A percentile compares a stretch with the other conserved stretches of the same genome.
These are phyloP conservation scores for Aspergillus udagawae DNA, from an alignment of 2,329 filamentous ascomycete species.

Conservation along the genomic window DNA sequence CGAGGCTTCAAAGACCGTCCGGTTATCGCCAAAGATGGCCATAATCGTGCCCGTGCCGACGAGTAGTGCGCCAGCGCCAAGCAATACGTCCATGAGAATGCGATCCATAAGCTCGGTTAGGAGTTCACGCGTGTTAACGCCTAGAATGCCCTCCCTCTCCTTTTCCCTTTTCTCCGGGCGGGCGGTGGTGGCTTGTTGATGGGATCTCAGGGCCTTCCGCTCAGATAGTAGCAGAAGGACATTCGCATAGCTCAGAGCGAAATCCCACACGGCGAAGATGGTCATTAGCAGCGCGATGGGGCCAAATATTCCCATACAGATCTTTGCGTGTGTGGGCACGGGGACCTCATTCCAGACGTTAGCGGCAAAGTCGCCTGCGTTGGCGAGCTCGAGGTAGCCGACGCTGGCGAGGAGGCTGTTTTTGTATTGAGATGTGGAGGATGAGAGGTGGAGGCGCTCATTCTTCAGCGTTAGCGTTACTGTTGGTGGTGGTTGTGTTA, in stretches of 20 bases:
- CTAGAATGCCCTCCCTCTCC: conserved; percentile 33
- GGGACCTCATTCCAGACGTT: conserved; percentile 55
- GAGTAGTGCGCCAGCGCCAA: conserved; percentile 49
- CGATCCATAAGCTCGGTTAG: conserved; percentile 51
- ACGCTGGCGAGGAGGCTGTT: conserved; percentile 39
- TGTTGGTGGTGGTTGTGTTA: too few species aligned
- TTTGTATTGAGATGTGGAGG: conserved; percentile 27
- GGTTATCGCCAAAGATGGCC: conserved; percentile 50
- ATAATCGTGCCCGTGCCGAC: conserved; percentile 52
- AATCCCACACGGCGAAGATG: conserved; percentile 46
- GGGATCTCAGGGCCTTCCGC: conserved; percentile 27
- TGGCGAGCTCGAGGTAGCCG: conserved; percentile 53
- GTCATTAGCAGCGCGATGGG: conserved; percentile 44
- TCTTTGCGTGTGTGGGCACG: conserved; percentile 46
- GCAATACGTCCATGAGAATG: conserved; percentile 48
- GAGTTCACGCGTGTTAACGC: conserved; percentile 48
- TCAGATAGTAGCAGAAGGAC: conserved; percentile 45
- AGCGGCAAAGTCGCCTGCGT: conserved; percentile 55
- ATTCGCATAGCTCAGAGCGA: conserved; percentile 44
- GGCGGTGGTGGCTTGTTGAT: conserved; percentile 1
- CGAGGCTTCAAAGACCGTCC: conserved; percentile 41
- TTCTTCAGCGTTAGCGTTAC: too few species aligned
- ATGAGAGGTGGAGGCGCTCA: conserved; percentile 5
- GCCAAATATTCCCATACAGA: conserved; percentile 53
- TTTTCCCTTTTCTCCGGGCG: conserved; percentile 7